These are phyloP conservation scores for Cladophialophora bantiana DNA, from an alignment of 2,329 filamentous ascomycete species.

Conservation along the genomic window DNA sequence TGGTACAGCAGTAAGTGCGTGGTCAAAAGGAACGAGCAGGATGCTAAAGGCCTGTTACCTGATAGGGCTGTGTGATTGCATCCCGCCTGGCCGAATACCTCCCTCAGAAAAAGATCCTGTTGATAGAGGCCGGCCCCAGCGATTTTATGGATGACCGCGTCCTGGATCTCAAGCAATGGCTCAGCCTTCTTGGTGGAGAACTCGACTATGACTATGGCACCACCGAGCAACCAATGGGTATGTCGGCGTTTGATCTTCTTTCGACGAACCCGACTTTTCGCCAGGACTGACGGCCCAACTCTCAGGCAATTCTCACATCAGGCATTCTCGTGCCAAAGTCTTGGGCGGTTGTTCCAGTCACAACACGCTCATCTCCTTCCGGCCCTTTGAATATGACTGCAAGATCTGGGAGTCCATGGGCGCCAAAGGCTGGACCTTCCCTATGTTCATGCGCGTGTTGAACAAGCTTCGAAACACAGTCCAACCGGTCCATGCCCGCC, in stretches of 20 bases:
- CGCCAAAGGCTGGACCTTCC: conserved; percentile 85
- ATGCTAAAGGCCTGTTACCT: conserved; percentile 13
- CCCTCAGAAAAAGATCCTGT: conserved; percentile 78
- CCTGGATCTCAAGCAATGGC: conserved; percentile 85
- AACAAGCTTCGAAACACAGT: conserved; percentile 89
- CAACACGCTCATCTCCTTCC: conserved; percentile 93
- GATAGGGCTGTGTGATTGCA: conserved; percentile 76
- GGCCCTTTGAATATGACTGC: conserved; percentile 87
- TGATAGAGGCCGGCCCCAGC: conserved; percentile 88
- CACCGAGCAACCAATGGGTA: conserved; percentile 82
- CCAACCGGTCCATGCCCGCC: conserved; percentile 82
- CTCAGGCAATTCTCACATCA: conserved; percentile 84
- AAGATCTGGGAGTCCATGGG: conserved; percentile 83
- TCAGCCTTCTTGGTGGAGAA: conserved; percentile 81
- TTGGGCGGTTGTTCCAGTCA: conserved; percentile 91
- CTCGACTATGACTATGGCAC: conserved; percentile 92
- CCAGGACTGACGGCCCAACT: neutral
- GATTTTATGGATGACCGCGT: conserved; percentile 89
- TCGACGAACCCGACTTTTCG: neutral
- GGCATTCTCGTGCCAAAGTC: conserved; percentile 90
- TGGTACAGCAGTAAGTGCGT: conserved; percentile 67
- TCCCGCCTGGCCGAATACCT: conserved; percentile 82
- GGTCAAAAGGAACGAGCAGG: neutral
- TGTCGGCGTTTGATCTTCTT: conserved; percentile 27
- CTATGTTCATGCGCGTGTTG: conserved; percentile 79